These are phyloP conservation scores for Perkinsus olseni DNA, from an alignment of 169 alveolate species.

Conservation along the genomic window DNA sequence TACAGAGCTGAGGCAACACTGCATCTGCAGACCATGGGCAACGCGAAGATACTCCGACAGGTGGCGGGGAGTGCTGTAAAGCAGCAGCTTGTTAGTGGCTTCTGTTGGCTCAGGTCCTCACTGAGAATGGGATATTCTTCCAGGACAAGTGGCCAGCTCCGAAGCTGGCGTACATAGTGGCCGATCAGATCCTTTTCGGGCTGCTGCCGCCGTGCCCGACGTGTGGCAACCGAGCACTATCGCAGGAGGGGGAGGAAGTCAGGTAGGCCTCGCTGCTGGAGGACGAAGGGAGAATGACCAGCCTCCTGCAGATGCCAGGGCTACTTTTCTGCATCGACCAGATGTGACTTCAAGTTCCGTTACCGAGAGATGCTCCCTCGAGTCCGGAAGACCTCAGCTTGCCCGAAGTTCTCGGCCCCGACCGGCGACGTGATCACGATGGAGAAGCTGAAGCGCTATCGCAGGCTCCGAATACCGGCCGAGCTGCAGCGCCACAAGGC, in stretches of 20 bases:
- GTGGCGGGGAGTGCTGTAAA: neutral
- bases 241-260: neutral
- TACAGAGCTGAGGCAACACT: neutral
- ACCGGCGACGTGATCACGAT: neutral
- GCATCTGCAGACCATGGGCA: neutral
- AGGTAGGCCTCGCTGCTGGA: neutral
- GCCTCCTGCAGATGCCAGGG: neutral
- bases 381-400: neutral
- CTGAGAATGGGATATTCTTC: neutral
- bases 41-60: neutral
- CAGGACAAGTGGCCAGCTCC: neutral
- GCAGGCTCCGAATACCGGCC: neutral
- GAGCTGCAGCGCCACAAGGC: slow-evolving; percentile 1
- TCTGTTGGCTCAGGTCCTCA: neutral
- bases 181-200: neutral
- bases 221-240: neutral
- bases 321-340: neutral
- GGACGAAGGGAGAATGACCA: neutral
- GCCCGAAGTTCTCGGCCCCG: neutral
- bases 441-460: neutral
- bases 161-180: neutral
- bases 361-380: neutral
- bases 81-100: neutral
- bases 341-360: neutral
- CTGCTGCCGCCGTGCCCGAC: neutral